Conservation (phyloP, 768 basidiomycete species). For the Rubroboletus pulcherrimus region DNA sequence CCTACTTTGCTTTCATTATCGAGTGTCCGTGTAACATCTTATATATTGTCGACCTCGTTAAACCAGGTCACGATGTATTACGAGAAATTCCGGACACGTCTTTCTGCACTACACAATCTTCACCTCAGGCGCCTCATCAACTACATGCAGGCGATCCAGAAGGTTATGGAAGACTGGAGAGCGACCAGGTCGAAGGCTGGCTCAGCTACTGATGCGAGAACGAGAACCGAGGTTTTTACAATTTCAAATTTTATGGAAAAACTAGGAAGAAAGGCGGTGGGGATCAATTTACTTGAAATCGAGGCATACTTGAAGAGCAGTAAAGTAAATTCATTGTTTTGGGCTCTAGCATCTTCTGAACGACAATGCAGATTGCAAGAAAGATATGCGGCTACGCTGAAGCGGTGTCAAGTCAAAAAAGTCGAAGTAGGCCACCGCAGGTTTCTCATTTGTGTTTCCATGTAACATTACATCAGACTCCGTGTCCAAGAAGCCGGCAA, state of each 20-base stretch:
- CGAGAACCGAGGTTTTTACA: conserved; percentile 59
- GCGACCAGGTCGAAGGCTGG: conserved; percentile 18
- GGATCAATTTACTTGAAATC: conserved; percentile 81
- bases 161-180: conserved; percentile 54
- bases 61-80: conserved; percentile 78
- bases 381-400: conserved; percentile 87
- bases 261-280: conserved; percentile 64
- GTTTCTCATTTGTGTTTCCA: neutral
- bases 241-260: conserved; percentile 60
- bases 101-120: conserved; percentile 68
- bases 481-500: neutral
- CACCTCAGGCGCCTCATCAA: conserved; percentile 76
- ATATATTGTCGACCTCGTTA: conserved; percentile 57
- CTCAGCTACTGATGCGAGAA: conserved; percentile 19
- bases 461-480: conserved; percentile 7
- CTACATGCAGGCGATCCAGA: conserved; percentile 67
- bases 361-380: conserved; percentile 49
- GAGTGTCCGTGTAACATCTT: conserved; percentile 58
- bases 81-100: conserved; percentile 68
- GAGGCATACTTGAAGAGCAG: conserved; percentile 77
- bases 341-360: neutral
- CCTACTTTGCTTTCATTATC: conserved; percentile 87
- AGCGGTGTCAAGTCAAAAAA: conserved; percentile 45
- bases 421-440: conserved; percentile 19
- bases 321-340: conserved; percentile 60